These are phyloP conservation scores for Pecoramyces ruminantium DNA, from an alignment of 192 early-diverging fungal genomes.

Conservation along the genomic window DNA sequence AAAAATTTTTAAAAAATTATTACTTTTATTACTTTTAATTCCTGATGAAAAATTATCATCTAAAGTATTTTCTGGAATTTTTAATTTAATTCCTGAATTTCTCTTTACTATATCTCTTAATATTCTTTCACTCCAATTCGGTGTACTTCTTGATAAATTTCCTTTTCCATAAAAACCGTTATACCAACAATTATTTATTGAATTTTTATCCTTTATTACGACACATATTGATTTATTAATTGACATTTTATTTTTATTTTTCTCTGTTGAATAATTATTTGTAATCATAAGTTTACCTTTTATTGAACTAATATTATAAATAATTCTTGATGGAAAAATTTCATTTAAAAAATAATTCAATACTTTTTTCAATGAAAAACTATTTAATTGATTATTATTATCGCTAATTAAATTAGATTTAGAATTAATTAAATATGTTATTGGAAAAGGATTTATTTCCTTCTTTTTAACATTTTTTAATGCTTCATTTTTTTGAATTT, in stretches of 20 bases:
- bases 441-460: background rate
- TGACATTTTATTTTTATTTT: background rate
- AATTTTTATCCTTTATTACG: background rate
- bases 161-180: conserved; percentile 62
- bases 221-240: background rate
- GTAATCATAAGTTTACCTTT: background rate
- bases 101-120: background rate
- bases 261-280: background rate
- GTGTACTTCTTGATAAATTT: conserved; percentile 55
- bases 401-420: background rate
- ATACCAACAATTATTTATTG: background rate
- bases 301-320: background rate
- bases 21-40: background rate
- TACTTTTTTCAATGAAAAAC: background rate
- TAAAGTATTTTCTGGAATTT: conserved; percentile 2
- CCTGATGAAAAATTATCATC: background rate
- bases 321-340: background rate
- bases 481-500: background rate
- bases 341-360: background rate
- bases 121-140: conserved; percentile 45
- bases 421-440: background rate
- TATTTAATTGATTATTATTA: background rate
- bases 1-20: no score
- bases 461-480: background rate
- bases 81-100: background rate